Base-by-base conservation (phyloP, 441 rosid species). In the Populus trichocarpa region DNA sequence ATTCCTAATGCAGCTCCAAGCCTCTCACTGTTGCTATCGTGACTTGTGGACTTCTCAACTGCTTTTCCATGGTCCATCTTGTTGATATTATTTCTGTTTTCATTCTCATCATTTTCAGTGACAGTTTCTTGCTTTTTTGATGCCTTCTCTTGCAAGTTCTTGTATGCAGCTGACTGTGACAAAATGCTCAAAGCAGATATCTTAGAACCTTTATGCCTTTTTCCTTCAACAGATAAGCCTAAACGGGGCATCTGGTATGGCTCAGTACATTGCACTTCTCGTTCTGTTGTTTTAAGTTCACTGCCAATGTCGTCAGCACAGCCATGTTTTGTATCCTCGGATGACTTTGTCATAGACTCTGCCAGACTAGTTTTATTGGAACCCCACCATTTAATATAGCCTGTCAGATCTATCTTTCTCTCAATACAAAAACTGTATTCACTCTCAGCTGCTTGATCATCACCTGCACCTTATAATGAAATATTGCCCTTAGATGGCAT, bases 361-460 rank as follows among this genome's bases (percentile, higher is more conserved):
- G 85, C 83, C 80, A 88, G 99, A 81, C 95, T 90, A 77, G 83
- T 72, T 87, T 88, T 94, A 81, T 85, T 90, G 35, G 86, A 79
- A 23, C 94, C 91, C 98, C 98, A 94, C 99, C 99, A 96, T 83
- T 94, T 96, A 77, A 96, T 87, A 78, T 90, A 86, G 78, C 89
- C 85, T 46, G 99, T 91, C 65, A 96, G 86, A 86, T 94, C 99
- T 61, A 91, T 89, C 85, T 91, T 92, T 85, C 95, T 91, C 32
- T 96, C 98, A 59, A 87, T 81, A 84, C 91, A 89, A 81, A 93
- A 89, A 79, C 89, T 79, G 77, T 87, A 89, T 81, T 90, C 95
- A 82, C 86, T 87, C 79, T 94, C 96, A 23, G 89, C 81, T 82
- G 89, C 87, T 78, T 88, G 87, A 81, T 91, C 97, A 81, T 90